phyloP scores from a whole-genome alignment of 495 filamentous ascomycete genomes.

The Wilcoxina mikolae region DNA sequence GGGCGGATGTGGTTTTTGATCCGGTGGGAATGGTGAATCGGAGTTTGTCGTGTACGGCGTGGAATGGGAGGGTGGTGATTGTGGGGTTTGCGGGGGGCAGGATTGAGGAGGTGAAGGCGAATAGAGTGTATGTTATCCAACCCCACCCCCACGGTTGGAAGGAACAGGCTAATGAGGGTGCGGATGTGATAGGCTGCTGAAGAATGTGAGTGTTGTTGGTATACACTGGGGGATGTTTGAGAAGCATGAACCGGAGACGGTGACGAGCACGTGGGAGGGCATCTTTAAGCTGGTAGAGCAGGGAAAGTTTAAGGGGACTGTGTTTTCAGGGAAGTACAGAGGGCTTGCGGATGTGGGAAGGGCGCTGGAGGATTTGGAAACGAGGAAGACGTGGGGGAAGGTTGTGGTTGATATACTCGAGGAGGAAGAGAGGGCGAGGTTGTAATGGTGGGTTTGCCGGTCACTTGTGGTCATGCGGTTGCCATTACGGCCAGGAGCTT shows the following conservation, averaged over 20 bases:
- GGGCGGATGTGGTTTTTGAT: constrained; percentile 83
- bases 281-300: constrained; percentile 59
- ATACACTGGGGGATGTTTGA: constrained; percentile 85
- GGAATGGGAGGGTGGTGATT: constrained; percentile 77
- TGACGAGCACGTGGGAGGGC: constrained; percentile 63
- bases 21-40: constrained; percentile 74
- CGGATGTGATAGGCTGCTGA: constrained; percentile 55
- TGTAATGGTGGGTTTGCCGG: no score
- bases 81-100: constrained; percentile 80
- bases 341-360: constrained; percentile 65
- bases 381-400: constrained; percentile 85
- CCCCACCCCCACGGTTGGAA: neutral
- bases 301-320: constrained; percentile 68
- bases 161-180: neutral
- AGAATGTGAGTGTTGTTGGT: constrained; percentile 84
- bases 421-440: neutral
- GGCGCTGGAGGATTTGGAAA: constrained; percentile 62
- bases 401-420: constrained; percentile 83
- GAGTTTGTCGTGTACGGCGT: constrained; percentile 73
- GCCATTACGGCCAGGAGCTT: no score
- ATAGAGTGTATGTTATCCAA: constrained; percentile 45
- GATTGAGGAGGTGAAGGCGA: constrained; percentile 86
- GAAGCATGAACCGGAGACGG: constrained; percentile 52
- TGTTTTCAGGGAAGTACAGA: constrained; percentile 63
- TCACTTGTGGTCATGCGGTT: no score